These are phyloP conservation scores for Melanomma pulvis-pyrius DNA, from an alignment of 495 filamentous ascomycete genomes.

Conservation along the genomic window DNA sequence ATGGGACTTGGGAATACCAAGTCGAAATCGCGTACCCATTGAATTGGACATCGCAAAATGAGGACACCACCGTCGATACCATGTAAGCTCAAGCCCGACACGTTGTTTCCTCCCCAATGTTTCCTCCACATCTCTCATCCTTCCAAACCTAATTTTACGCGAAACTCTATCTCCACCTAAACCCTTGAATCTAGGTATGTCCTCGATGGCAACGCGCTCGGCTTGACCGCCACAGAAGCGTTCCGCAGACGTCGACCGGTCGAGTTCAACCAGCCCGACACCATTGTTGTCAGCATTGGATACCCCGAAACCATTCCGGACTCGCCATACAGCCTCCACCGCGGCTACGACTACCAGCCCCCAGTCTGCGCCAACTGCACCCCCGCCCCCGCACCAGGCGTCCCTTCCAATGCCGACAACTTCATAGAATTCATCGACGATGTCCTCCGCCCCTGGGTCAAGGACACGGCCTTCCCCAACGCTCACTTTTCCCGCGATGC, in stretches of 20 bases:
- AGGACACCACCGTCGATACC: constrained; percentile 21
- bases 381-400: constrained; percentile 6
- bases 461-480: constrained; percentile 14
- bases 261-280: constrained; percentile 19
- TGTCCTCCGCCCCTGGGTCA: constrained; percentile 17
- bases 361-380: constrained; percentile 28
- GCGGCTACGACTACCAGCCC: constrained; percentile 25
- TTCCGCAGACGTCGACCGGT: constrained; percentile 31
- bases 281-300: constrained; percentile 26
- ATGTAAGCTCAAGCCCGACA: constrained; percentile 10
- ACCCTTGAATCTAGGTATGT: constrained; percentile 21
- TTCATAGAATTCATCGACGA: constrained; percentile 26
- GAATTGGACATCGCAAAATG: constrained; percentile 26
- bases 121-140: neutral
- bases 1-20: constrained; percentile 28
- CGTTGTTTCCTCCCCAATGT: neutral
- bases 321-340: constrained; percentile 15
- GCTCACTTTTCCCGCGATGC: constrained; percentile 22
- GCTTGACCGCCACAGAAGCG: constrained; percentile 21
- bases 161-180: constrained; percentile 9
- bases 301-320: constrained; percentile 19
- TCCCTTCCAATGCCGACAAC: constrained; percentile 27
- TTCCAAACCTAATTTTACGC: neutral
- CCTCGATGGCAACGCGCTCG: constrained; percentile 32
- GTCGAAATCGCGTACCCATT: constrained; percentile 24